Conservation (phyloP, 108 stramenopile genomes). For the Nitzschia inconspicua region DNA sequence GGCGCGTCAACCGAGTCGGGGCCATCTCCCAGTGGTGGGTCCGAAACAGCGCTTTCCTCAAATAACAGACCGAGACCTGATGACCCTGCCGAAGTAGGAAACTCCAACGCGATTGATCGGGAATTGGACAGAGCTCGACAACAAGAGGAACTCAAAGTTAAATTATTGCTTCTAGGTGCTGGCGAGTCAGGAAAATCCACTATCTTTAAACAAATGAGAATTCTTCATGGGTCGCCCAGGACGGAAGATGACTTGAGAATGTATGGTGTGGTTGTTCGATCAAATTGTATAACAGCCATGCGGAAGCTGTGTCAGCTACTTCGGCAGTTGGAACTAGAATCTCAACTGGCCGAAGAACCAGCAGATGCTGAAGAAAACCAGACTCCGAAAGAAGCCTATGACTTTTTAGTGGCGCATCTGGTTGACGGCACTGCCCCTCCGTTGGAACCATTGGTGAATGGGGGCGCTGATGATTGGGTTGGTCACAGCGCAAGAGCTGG, state of each 20-base stretch:
- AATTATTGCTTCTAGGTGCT: slow-evolving; percentile 97
- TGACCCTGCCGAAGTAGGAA: slow-evolving; percentile 33
- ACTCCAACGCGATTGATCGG: slow-evolving; percentile 42
- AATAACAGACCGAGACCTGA: slow-evolving; percentile 17
- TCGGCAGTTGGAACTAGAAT: slow-evolving; percentile 59
- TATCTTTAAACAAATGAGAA: slow-evolving; percentile 95
- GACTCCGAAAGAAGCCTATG: slow-evolving; percentile 70
- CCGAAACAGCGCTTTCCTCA: neutral
- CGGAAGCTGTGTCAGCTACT: slow-evolving; percentile 71
- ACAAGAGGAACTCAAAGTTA: slow-evolving; percentile 80
- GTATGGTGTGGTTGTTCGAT: slow-evolving; percentile 84
- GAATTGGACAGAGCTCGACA: slow-evolving; percentile 44
- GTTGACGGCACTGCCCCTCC: slow-evolving; percentile 68
- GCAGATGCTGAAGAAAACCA: slow-evolving; percentile 38
- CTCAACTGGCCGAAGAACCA: slow-evolving; percentile 59
- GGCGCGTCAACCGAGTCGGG: slow-evolving; percentile 34
- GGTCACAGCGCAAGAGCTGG: slow-evolving; percentile 83
- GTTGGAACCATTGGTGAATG: slow-evolving; percentile 15
- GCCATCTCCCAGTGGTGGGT: slow-evolving; percentile 10
- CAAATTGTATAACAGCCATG: slow-evolving; percentile 75
- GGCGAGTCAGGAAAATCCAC: slow-evolving; percentile 99
- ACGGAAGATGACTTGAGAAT: slow-evolving; percentile 77
- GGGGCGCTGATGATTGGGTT: slow-evolving; percentile 75
- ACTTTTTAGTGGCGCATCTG: slow-evolving; percentile 49
- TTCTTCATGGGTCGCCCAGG: slow-evolving; percentile 65